phyloP scores from a whole-genome alignment of 164 flowering plant genomes.

The Tinospora cordifolia region DNA sequence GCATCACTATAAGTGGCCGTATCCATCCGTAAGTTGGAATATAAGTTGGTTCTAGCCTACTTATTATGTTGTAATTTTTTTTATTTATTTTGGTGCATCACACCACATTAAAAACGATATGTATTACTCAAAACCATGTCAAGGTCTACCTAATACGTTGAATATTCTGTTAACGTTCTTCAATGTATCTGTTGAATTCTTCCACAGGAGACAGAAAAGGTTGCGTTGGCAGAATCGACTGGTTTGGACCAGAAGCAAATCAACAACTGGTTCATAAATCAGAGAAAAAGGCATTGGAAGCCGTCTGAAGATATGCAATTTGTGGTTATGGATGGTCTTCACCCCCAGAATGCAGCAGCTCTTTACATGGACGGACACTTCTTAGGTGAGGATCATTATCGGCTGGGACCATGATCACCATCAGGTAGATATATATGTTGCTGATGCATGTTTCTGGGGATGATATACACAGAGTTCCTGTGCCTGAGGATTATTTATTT shows the following conservation, averaged over 20 bases:
- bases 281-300: slow-evolving; percentile 97
- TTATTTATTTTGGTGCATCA: too few species aligned
- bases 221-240: slow-evolving; percentile 90
- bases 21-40: slow-evolving; percentile 61
- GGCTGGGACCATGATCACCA: slow-evolving; percentile 45
- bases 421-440: not conserved
- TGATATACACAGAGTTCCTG: not conserved
- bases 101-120: too few species aligned
- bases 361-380: slow-evolving; percentile 80
- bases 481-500: not conserved
- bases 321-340: slow-evolving; percentile 92
- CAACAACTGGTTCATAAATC: slow-evolving; percentile 96
- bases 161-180: too few species aligned
- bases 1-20: slow-evolving; percentile 94
- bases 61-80: too few species aligned
- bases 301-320: slow-evolving; percentile 96
- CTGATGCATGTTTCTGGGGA: not conserved
- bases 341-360: slow-evolving; percentile 61
- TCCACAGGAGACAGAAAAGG: slow-evolving; percentile 81
- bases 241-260: slow-evolving; percentile 96
- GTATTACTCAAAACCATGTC: too few species aligned
- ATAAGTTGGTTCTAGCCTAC: too few species aligned
- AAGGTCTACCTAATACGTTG: too few species aligned
- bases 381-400: slow-evolving; percentile 62
- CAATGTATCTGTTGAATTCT: too few species aligned